phyloP scores from a whole-genome alignment of 2,329 filamentous ascomycete genomes.

The Fusarium nelsonii region DNA sequence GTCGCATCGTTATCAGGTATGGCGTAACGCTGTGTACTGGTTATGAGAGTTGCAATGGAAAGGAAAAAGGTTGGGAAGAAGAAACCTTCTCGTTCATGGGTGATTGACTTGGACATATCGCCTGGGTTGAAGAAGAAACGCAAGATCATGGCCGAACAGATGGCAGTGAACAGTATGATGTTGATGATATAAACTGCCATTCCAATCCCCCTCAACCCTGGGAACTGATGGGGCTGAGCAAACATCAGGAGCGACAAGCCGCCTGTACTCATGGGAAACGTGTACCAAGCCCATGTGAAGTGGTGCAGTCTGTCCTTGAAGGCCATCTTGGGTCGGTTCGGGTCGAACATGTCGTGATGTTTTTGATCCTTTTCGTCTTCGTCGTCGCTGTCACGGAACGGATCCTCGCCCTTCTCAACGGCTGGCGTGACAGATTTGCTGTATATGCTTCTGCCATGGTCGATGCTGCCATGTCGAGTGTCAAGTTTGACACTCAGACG shows the following conservation, averaged over 20 bases:
- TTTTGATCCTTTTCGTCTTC: background rate
- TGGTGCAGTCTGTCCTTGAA: conserved; percentile 8
- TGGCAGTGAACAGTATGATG: background rate
- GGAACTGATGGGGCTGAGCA: conserved; percentile 3
- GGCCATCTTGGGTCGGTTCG: conserved; percentile 14
- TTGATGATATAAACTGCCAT: conserved; percentile 9
- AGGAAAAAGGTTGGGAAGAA: conserved; percentile 12
- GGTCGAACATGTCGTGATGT: conserved; percentile 9
- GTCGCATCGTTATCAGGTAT: conserved; percentile 4
- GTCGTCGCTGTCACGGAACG: background rate
- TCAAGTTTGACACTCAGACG: background rate
- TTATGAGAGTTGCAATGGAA: conserved; percentile 6
- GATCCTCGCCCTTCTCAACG: conserved; percentile 3
- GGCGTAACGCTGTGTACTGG: conserved; percentile 1
- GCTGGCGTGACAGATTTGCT: conserved; percentile 3
- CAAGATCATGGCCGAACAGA: background rate
- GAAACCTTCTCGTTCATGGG: conserved; percentile 10
- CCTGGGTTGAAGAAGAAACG: conserved; percentile 15
- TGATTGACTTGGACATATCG: conserved; percentile 10
- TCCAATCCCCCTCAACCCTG: background rate
- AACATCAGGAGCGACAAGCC: conserved; percentile 5
- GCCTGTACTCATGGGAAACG: conserved; percentile 1
- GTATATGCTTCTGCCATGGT: background rate
- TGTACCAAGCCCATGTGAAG: conserved; percentile 7
- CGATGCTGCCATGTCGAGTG: background rate